These are phyloP conservation scores for Aspergillus calidoustus DNA, from an alignment of 2,329 filamentous ascomycete genomes.

Conservation along the genomic window DNA sequence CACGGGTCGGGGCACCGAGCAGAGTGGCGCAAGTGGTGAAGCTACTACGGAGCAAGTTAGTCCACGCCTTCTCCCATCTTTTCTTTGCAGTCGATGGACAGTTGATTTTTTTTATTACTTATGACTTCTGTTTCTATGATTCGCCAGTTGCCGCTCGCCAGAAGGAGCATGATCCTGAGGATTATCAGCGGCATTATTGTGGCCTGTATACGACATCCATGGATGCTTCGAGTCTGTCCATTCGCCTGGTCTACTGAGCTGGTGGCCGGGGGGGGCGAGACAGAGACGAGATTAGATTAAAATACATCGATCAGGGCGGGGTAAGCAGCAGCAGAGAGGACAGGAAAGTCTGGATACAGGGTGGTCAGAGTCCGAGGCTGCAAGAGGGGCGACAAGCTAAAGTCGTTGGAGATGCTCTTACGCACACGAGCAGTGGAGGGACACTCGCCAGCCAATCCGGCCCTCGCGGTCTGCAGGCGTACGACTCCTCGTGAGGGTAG, in stretches of 20 bases:
- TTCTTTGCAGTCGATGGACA: slow-evolving; percentile 3
- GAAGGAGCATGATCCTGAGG: slow-evolving; percentile 14
- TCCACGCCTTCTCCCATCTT: slow-evolving; percentile 5
- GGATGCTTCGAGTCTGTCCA: slow-evolving; percentile 2
- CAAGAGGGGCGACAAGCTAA: slow-evolving; percentile 14
- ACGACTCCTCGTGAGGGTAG: background rate
- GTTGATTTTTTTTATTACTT: slow-evolving; percentile 7
- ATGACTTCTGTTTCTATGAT: slow-evolving; percentile 1
- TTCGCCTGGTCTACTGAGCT: background rate
- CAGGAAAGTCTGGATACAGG: slow-evolving; percentile 23
- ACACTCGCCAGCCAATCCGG: slow-evolving; percentile 15
- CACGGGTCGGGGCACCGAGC: slow-evolving; percentile 31
- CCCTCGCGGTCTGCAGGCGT: background rate
- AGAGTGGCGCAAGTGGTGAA: slow-evolving; percentile 30
- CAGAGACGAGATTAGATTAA: slow-evolving; percentile 13
- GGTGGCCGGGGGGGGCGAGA: background rate
- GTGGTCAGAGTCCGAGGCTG: slow-evolving; percentile 18
- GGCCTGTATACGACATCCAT: slow-evolving; percentile 14
- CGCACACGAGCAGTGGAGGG: slow-evolving; percentile 16
- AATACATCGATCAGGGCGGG: slow-evolving; percentile 22
- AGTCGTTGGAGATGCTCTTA: slow-evolving; percentile 14
- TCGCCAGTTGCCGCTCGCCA: slow-evolving; percentile 2
- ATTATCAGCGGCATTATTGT: slow-evolving; percentile 11
- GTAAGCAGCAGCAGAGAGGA: slow-evolving; percentile 18
- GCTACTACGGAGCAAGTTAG: slow-evolving; percentile 21